Conservation (phyloP, 805 yeast genomes). For the Starmerella bombi region DNA sequence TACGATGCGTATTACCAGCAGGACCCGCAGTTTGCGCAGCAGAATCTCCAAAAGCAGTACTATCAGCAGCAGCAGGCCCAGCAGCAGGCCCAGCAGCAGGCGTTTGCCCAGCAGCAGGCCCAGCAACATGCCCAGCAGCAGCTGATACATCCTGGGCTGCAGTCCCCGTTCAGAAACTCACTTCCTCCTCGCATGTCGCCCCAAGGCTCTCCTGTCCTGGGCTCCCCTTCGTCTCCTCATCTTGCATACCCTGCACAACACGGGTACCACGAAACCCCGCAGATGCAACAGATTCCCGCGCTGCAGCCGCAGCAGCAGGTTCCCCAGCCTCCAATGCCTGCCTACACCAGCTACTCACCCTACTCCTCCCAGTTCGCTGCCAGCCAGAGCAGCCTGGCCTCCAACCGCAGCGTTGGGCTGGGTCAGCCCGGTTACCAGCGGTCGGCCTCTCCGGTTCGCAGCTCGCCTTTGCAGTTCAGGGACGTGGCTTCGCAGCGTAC, state of each 20-base stretch:
- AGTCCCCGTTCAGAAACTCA: constrained; percentile 8
- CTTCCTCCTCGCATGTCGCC: constrained; percentile 4
- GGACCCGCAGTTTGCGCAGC: constrained; percentile 1
- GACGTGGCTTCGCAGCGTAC: constrained; percentile 12
- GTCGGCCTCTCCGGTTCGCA: constrained; percentile 12
- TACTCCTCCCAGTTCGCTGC: constrained; percentile 16
- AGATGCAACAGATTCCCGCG: constrained; percentile 5
- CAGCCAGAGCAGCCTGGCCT: constrained; percentile 15
- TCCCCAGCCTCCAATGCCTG: constrained; percentile 11
- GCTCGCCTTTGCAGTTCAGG: constrained; percentile 15
- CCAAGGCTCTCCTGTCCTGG: neutral
- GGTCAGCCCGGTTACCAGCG: constrained; percentile 6
- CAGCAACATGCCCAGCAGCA: neutral
- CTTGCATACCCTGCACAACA: neutral
- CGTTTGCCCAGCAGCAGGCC: constrained; percentile 1
- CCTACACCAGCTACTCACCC: constrained; percentile 9
- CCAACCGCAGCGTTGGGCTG: constrained; percentile 9
- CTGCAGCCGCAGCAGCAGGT: constrained; percentile 4
- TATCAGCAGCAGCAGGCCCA: constrained; percentile 8
- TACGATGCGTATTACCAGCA: constrained; percentile 15
- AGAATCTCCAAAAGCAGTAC: constrained; percentile 9
- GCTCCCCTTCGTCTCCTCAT: constrained; percentile 2
- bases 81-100: constrained; percentile 1
- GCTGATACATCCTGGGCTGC: constrained; percentile 2
- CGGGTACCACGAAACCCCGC: constrained; percentile 1